Base-by-base conservation (phyloP, 805 yeast genomes). In the Cyberlindnera subsufficiens region DNA sequence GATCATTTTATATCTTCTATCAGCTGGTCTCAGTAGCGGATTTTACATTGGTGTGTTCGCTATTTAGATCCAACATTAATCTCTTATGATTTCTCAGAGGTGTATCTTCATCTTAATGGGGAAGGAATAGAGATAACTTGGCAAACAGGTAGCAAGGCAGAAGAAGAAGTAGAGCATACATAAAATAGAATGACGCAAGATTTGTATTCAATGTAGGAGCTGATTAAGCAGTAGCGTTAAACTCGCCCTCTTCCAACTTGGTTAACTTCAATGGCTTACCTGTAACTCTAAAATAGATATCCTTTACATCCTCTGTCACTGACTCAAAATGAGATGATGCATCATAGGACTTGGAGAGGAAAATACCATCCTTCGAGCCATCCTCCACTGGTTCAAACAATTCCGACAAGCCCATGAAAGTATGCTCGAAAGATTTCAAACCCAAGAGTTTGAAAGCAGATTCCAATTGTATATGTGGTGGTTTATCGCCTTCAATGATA, bases 291-390 rank as follows among this genome's bases (percentile, higher is more conserved):
- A 82, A 82, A 65, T 93, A 93, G 42, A 93, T 75, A 64, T 91
- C 96, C 67, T 88, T 89, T 54, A 93, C 95, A 64, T 93, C 98
- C 63, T 93, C 98, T 32, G 99, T 93, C 56, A 96, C 86, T 35
- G 90, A 71, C 67, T 93, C 99, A 62, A 93, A 93, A 67, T 93
- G 99, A 9, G 96, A 88, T 9, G 95, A 75, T 1, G 98, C 84
- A 63, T 93, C 99, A 63, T 89, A 93, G 45, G 95, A 85, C 68
- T 77, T 85, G 32, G 97, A 88, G 44, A 93, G 73, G 66, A 67
- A 93, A 39, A 93, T 79, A 44, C 83, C 79, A 63, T 85, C 90
- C 47, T 74, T 69, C 15, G 82, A 69, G 10, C 99, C 99, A 60
- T 88, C 95, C 32, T 77, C 84, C 11, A 69, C 60, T 13, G 99